phyloP scores from a whole-genome alignment of 2,329 filamentous ascomycete genomes.

The Colletotrichum sojae region DNA sequence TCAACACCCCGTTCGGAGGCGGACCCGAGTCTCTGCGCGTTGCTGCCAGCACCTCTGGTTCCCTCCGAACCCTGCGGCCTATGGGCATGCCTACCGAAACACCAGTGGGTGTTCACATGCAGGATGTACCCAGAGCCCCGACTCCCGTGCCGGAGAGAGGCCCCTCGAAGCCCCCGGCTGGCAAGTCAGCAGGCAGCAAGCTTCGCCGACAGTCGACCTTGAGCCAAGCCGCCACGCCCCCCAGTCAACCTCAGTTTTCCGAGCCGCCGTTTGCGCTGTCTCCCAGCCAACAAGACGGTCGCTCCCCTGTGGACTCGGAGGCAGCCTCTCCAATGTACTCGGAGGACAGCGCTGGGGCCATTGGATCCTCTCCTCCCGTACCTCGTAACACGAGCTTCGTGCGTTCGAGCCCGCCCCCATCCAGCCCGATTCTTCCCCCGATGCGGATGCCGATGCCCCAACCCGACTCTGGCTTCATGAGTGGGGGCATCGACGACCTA shows the following conservation, averaged over 20 bases:
- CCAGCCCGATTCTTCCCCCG: slow-evolving; percentile 82
- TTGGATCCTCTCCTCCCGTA: slow-evolving; percentile 91
- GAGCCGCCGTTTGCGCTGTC: slow-evolving; percentile 64
- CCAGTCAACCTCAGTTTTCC: slow-evolving; percentile 54
- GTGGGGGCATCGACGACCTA: slow-evolving; percentile 79
- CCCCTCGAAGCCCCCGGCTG: slow-evolving; percentile 46
- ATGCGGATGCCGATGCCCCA: slow-evolving; percentile 73
- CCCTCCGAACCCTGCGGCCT: slow-evolving; percentile 86
- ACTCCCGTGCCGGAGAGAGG: slow-evolving; percentile 77
- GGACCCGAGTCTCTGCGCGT: slow-evolving; percentile 87
- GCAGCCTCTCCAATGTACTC: slow-evolving; percentile 68
- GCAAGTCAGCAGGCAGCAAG: slow-evolving; percentile 60
- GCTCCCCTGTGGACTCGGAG: slow-evolving; percentile 67
- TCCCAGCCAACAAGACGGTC: slow-evolving; percentile 63
- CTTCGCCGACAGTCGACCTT: slow-evolving; percentile 74
- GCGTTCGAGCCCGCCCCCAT: slow-evolving; percentile 76
- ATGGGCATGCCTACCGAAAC: slow-evolving; percentile 67
- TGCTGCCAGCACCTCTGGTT: slow-evolving; percentile 91
- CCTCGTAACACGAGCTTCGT: slow-evolving; percentile 72
- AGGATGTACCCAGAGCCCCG: slow-evolving; percentile 82
- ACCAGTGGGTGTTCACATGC: slow-evolving; percentile 67
- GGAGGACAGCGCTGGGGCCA: slow-evolving; percentile 81
- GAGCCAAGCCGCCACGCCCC: slow-evolving; percentile 54
- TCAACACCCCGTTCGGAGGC: slow-evolving; percentile 78
- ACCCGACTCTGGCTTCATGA: slow-evolving; percentile 88